Conservation (phyloP, 208 protist genomes). For the Porcisia deanei region DNA sequence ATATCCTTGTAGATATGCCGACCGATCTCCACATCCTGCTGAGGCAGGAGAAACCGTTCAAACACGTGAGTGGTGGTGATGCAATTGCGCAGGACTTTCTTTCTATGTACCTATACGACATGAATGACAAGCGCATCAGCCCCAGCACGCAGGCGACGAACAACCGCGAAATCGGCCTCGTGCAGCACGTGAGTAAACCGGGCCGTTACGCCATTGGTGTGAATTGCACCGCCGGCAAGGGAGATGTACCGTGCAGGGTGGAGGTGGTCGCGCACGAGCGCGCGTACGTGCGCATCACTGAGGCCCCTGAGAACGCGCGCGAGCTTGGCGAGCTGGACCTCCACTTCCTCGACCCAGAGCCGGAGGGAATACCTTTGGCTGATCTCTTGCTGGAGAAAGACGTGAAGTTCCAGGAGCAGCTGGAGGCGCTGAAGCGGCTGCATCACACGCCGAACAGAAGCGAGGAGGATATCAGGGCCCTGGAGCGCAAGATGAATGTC, state of each 20-base stretch:
- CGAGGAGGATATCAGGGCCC: conserved; percentile 29
- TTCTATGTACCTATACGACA: conserved; percentile 78
- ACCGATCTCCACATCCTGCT: conserved; percentile 80
- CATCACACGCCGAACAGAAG: conserved; percentile 39
- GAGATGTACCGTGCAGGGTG: conserved; percentile 65
- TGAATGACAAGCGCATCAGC: conserved; percentile 61
- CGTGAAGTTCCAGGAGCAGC: conserved; percentile 48
- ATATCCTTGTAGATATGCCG: conserved; percentile 74
- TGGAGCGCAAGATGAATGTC: conserved; percentile 57
- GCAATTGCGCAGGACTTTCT: conserved; percentile 76
- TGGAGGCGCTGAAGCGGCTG: conserved; percentile 48
- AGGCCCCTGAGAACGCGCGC: conserved; percentile 62
- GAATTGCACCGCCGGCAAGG: conserved; percentile 55
- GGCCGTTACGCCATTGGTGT: conserved; percentile 74
- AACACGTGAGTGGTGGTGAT: conserved; percentile 47
- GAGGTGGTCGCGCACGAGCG: conserved; percentile 60
- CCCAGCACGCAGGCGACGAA: conserved; percentile 58
- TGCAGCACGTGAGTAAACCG: conserved; percentile 52
- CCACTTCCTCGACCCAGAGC: conserved; percentile 68
- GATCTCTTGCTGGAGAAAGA: conserved; percentile 60
- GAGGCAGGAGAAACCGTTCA: conserved; percentile 72
- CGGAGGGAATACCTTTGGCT: conserved; percentile 66
- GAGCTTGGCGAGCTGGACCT: conserved; percentile 70
- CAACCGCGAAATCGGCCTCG: conserved; percentile 75
- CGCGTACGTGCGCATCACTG: conserved; percentile 69